Base-by-base conservation (phyloP, 2,329 filamentous ascomycete species). In the Stachybotrys chlorohalonatus region DNA sequence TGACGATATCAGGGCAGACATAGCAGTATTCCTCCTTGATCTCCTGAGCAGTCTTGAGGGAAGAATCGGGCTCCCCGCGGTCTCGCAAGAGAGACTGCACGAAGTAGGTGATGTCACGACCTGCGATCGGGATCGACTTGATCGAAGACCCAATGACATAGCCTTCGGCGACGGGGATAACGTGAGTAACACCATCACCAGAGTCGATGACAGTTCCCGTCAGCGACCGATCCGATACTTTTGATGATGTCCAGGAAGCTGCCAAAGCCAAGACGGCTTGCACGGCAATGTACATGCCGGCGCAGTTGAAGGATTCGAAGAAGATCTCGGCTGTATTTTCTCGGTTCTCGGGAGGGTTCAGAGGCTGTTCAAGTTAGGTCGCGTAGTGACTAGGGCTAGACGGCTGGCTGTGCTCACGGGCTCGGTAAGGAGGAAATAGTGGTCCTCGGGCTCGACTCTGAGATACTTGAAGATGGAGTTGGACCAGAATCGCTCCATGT, bases 391-490 rank as follows among this genome's bases (percentile, higher is more conserved):
- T 47, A 56, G 53, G 39, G 31, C 47, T 42, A 9, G 31, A 11
- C 7, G 50, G 36, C 36, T 42, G 36, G n/a, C 9, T 16, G 39
- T n/a, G 54, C 85, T 70, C 82, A 96, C 92, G 57, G 94, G 94
- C 71, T 99, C 94, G 58, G 94, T 99, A 57, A 99, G 85, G 59
- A 99, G 85, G 73, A 99, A 99, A 78, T 96, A 92, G 74, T 99
- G 94, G 70, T 99, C 94, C 75, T 99, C 94, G 32, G 94, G 94
- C 75, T 99, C 94, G 62, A 99, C 94, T 65, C 94, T 85, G 53
- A 99, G 82, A 69, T 99, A 99, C 73, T 99, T 99, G 84, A 99
- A 99, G 75, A 99, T 99, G 59, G 94, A 99, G 77, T 97, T 97
- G 62, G 95, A 97, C 94, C 94, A 99, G 77, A 97, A 99, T 59